Percentiles rank a stretch among this genome's conserved stretches.
phyloP scores from a whole-genome alignment of 345 rosid genomes.

The Erodium maritimum region DNA sequence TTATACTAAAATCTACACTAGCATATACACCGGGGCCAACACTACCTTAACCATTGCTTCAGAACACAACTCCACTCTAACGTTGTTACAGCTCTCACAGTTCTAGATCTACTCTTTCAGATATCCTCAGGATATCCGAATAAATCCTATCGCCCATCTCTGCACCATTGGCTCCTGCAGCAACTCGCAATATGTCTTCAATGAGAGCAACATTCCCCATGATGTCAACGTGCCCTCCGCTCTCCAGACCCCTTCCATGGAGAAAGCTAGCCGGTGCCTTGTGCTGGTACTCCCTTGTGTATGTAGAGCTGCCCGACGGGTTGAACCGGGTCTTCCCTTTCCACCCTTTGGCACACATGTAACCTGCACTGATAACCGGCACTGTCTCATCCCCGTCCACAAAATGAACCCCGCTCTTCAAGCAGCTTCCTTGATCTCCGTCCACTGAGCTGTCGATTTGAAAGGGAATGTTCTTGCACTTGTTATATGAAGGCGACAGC shows the following conservation, averaged over 20 bases:
- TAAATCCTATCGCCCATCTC: conserved; percentile 51
- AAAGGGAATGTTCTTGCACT: conserved; percentile 54
- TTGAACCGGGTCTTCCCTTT: conserved; percentile 62
- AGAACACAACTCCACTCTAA: too few species aligned
- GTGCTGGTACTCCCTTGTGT: conserved; percentile 47
- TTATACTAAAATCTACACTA: too few species aligned
- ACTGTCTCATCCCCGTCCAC: conserved; percentile 57
- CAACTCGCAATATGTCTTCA: conserved; percentile 53
- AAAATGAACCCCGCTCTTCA: conserved; percentile 37
- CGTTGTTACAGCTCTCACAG: conserved; percentile 7
- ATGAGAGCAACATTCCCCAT: conserved; percentile 57
- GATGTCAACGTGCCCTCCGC: conserved; percentile 62
- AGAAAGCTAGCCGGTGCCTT: conserved; percentile 38
- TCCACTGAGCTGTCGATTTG: conserved; percentile 39
- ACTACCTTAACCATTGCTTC: too few species aligned
- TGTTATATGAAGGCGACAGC: conserved; percentile 20
- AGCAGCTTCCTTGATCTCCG: conserved; percentile 31
- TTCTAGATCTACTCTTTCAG: conserved; percentile 34
- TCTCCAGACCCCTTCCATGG: conserved; percentile 41
- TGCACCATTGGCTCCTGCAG: conserved; percentile 40
- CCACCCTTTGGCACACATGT: conserved; percentile 73
- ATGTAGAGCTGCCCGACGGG: conserved; percentile 38
- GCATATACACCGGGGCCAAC: too few species aligned
- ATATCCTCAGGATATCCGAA: conserved; percentile 38
- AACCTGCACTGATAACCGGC: conserved; percentile 53